Conservation (phyloP, 495 filamentous ascomycete species). For the Hamigera avellanea region DNA sequence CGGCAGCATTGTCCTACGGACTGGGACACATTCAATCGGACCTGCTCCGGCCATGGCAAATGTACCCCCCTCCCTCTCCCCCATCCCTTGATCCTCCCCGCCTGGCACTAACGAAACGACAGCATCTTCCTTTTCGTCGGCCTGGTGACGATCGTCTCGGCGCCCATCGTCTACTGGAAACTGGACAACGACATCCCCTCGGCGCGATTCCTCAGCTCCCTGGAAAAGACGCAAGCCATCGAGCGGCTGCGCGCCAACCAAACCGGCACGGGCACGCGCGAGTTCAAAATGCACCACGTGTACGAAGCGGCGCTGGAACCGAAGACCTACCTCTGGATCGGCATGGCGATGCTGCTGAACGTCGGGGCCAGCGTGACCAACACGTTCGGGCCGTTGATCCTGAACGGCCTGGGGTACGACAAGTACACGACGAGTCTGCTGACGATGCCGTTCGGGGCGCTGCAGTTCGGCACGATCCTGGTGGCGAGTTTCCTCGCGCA, state of each 20-base stretch:
- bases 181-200: conserved; percentile 37
- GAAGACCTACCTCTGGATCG: conserved; percentile 38
- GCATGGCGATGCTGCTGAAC: conserved; percentile 47
- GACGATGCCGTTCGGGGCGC: conserved; percentile 38
- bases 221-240: conserved; percentile 47
- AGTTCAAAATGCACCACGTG: conserved; percentile 37
- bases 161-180: conserved; percentile 30
- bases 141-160: conserved; percentile 33
- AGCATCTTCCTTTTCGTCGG: conserved; percentile 38
- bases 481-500: conserved; percentile 34
- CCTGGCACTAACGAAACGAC: too few species aligned
- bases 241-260: conserved; percentile 53
- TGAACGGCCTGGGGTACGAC: conserved; percentile 48
- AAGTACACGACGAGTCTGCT: conserved; percentile 40
- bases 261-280: conserved; percentile 39
- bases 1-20: conserved; percentile 34
- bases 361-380: conserved; percentile 50
- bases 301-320: conserved; percentile 33
- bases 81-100: too few species aligned
- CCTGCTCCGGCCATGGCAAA: conserved; percentile 48
- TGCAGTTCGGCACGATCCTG: conserved; percentile 34
- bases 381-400: conserved; percentile 48
- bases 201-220: conserved; percentile 48
- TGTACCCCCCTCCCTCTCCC: conserved; percentile 37
- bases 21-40: conserved; percentile 43